Conservation (phyloP, 495 filamentous ascomycete species). For the Penicillium lagena region DNA sequence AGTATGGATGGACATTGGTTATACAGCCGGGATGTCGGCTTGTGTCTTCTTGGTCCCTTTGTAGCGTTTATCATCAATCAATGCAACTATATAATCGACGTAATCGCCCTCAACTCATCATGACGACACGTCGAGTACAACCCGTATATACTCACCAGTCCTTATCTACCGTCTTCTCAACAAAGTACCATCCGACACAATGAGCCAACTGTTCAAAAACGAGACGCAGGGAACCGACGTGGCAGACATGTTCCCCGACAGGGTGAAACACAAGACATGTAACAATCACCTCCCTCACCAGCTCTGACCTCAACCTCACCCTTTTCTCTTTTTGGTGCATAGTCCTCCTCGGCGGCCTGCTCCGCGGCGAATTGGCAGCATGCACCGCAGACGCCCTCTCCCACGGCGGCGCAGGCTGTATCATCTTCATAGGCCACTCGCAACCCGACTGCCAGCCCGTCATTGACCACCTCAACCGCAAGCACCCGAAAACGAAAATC, state of each 20-base stretch:
- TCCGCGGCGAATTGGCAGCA: conserved; percentile 10
- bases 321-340: background rate
- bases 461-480: conserved; percentile 30
- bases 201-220: conserved; percentile 8
- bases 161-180: no score
- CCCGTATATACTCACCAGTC: background rate
- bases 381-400: conserved; percentile 15
- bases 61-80: no score
- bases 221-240: conserved; percentile 27
- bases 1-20: conserved; percentile 3
- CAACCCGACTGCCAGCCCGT: conserved; percentile 29
- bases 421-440: conserved; percentile 39
- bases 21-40: background rate
- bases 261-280: conserved; percentile 36
- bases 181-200: conserved; percentile 1
- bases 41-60: no score
- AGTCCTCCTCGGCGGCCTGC: conserved; percentile 14
- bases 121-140: conserved; percentile 1
- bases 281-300: conserved; percentile 3
- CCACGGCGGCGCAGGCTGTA: conserved; percentile 26
- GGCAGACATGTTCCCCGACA: conserved; percentile 26
- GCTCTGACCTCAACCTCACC: conserved; percentile 1
- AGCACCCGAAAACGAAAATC: conserved; percentile 11
- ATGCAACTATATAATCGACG: no score
- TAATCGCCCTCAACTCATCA: background rate